These are phyloP conservation scores for Elongisporangium prolatum DNA, from an alignment of 352 stramenopile species.

Conservation along the genomic window DNA sequence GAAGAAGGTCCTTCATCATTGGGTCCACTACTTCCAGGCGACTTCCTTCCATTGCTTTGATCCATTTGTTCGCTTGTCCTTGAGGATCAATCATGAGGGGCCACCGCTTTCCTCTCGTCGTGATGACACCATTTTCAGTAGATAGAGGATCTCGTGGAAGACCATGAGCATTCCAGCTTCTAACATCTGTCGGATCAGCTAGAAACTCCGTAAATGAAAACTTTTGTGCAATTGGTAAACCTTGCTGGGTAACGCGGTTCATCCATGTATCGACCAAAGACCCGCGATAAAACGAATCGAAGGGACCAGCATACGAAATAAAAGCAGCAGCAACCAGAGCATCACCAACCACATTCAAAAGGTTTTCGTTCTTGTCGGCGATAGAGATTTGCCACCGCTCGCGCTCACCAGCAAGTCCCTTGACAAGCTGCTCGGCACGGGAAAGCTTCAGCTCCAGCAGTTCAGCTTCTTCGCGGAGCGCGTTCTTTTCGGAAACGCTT, in stretches of 20 bases:
- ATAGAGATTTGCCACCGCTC: constrained; percentile 92
- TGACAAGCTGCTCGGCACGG: constrained; percentile 92
- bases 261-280: constrained; percentile 89
- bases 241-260: constrained; percentile 77
- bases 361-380: constrained; percentile 80
- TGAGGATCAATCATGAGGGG: constrained; percentile 98
- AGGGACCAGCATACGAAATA: constrained; percentile 94
- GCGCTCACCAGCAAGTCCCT: constrained; percentile 91
- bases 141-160: constrained; percentile 90
- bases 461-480: constrained; percentile 90
- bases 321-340: constrained; percentile 92
- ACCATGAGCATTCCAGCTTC: constrained; percentile 94
- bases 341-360: constrained; percentile 90
- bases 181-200: constrained; percentile 90
- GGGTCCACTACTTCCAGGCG: constrained; percentile 91
- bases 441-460: constrained; percentile 90
- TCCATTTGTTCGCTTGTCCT: constrained; percentile 96
- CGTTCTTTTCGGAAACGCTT: constrained; percentile 93
- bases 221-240: constrained; percentile 76
- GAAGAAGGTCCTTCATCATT: constrained; percentile 93
- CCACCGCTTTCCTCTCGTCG: constrained; percentile 91
- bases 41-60: constrained; percentile 91
- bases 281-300: constrained; percentile 90
- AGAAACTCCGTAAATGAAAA: constrained; percentile 94
- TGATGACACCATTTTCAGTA: constrained; percentile 96